Evolutionary conservation across 371 early-diverging fungal genomes (phyloP).

Genomic region (Mortierella sp.): DNA sequence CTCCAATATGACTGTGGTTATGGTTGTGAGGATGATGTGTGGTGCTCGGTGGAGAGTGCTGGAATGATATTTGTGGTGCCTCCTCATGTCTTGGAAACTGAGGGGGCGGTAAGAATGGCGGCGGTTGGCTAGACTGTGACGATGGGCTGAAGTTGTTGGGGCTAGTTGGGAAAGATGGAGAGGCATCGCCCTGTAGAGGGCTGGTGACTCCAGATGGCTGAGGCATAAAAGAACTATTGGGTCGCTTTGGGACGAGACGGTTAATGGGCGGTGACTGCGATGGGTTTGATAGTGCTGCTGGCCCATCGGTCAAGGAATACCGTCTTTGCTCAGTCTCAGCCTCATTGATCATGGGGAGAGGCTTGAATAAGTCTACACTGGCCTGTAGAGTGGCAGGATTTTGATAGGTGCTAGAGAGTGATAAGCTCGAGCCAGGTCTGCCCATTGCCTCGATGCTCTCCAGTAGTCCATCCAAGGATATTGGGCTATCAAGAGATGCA

Average conservation of each 20-base stretch:
- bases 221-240: conserved; percentile 21
- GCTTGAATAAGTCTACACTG: conserved; percentile 25
- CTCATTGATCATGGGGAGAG: conserved; percentile 37
- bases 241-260: conserved; percentile 39
- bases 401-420: conserved; percentile 7
- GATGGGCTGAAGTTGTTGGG: conserved; percentile 1
- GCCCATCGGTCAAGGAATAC: conserved; percentile 44
- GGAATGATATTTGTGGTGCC: conserved; percentile 22
- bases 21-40: conserved; percentile 13
- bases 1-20: conserved; percentile 47
- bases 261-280: conserved; percentile 27
- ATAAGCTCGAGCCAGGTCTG: conserved; percentile 12
- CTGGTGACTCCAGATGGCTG: conserved; percentile 5
- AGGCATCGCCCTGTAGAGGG: not conserved
- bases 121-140: not conserved
- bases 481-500: conserved; percentile 30
- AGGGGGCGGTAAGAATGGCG: conserved; percentile 12
- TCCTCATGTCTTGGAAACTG: conserved; percentile 14
- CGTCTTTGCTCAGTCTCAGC: conserved; percentile 25
- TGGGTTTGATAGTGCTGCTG: conserved; percentile 2
- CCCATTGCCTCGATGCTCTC: conserved; percentile 54
- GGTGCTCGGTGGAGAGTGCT: conserved; percentile 1
- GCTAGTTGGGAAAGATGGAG: conserved; percentile 6
- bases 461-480: conserved; percentile 43
- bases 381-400: not conserved